Evolutionary conservation across 2,329 filamentous ascomycete genomes (phyloP).

Genomic region (Helicocarpus griseus): DNA sequence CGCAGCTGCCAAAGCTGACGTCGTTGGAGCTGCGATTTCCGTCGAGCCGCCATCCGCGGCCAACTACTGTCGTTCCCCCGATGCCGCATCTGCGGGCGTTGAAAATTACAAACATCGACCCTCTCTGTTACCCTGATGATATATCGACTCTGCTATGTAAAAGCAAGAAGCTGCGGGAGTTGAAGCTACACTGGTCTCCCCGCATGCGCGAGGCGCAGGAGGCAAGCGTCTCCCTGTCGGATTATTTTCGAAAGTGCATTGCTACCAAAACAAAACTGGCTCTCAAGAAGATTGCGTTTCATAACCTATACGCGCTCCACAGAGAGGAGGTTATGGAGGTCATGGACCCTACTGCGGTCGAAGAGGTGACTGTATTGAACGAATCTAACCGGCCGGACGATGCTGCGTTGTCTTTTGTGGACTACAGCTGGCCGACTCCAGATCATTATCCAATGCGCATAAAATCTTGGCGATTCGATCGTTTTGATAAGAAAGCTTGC

Average conservation of each 20-base stretch:
- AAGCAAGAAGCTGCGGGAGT: conserved; percentile 44
- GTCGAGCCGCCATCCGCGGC: conserved; percentile 46
- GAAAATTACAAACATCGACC: conserved; percentile 51
- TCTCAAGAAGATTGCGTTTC: conserved; percentile 43
- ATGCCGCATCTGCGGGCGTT: conserved; percentile 46
- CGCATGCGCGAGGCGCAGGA: conserved; percentile 52
- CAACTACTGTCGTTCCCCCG: conserved; percentile 46
- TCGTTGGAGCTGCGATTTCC: conserved; percentile 49
- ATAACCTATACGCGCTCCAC: conserved; percentile 50
- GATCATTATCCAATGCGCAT: conserved; percentile 27
- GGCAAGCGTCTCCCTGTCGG: conserved; percentile 44
- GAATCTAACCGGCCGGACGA: conserved; percentile 37
- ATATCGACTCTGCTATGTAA: conserved; percentile 46
- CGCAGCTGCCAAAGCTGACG: conserved; percentile 39
- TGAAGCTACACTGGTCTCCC: conserved; percentile 52
- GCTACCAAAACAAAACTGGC: conserved; percentile 37
- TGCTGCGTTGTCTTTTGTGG: conserved; percentile 42
- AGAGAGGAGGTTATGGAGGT: conserved; percentile 37
- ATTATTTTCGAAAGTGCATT: conserved; percentile 48
- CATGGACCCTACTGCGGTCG: conserved; percentile 31
- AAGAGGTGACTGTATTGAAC: conserved; percentile 46
- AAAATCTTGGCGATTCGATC: conserved; percentile 42
- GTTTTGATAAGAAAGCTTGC: conserved; percentile 35
- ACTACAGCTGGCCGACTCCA: conserved; percentile 42
- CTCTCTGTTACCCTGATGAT: conserved; percentile 55